phyloP scores from a whole-genome alignment of 495 filamentous ascomycete genomes.

The Haplographium delicatum region DNA sequence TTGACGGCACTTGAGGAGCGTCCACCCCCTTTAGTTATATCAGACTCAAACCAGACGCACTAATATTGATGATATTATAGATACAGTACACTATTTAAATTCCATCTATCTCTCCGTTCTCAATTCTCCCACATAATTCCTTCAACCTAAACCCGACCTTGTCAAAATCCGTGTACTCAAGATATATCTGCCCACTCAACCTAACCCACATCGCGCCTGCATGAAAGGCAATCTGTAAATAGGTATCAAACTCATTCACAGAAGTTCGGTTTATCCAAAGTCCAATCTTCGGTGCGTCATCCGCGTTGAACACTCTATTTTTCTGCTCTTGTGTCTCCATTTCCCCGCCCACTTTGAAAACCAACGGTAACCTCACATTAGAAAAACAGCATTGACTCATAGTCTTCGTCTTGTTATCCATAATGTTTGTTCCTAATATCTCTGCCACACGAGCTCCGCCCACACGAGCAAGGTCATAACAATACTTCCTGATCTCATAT shows the following conservation, averaged over 20 bases:
- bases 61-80: no score
- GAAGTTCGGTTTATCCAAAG: conserved; percentile 54
- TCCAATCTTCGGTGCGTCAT: conserved; percentile 35
- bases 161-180: conserved; percentile 73
- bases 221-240: conserved; percentile 58
- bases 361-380: conserved; percentile 18
- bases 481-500: conserved; percentile 55
- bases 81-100: background rate
- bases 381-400: conserved; percentile 8
- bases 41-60: no score
- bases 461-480: conserved; percentile 47
- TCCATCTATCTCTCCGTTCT: conserved; percentile 25
- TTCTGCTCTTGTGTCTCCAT: background rate
- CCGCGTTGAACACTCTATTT: background rate
- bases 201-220: conserved; percentile 59
- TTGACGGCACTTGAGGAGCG: no score
- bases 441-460: conserved; percentile 54
- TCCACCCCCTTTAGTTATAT: no score
- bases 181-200: conserved; percentile 73
- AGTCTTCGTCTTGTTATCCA: conserved; percentile 46
- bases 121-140: conserved; percentile 54
- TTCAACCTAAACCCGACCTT: conserved; percentile 57
- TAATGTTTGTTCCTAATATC: conserved; percentile 62
- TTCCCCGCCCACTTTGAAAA: background rate
- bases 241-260: conserved; percentile 60